Evolutionary conservation across 2,329 filamentous ascomycete species (phyloP), one percentile per base, ranked within the genome.

Genomic region (Penicillium sp.): DNA sequence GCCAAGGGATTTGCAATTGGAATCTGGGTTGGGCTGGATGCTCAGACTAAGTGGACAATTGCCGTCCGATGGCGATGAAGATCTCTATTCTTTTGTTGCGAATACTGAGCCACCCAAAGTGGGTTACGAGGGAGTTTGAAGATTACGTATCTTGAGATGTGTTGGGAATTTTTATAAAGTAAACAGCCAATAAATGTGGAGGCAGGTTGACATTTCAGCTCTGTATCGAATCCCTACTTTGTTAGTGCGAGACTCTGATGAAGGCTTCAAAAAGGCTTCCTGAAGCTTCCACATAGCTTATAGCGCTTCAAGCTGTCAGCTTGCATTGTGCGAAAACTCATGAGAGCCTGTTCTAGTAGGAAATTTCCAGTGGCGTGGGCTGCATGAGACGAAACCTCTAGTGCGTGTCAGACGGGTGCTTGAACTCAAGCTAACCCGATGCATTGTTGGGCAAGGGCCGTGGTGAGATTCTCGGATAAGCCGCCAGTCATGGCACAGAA

Each of bases 91-190:
- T 1, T 44, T 49, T 10, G 32, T 54, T 18, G 45, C 46, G 5
- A 44, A 50, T n/a, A 24, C 40, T 10, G 22, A 6, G 8, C 29
- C 86, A 86, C 73, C 58, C 65, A 55, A 66, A 13, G 18, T 14
- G 11, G 14, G 31, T 21, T n/a, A 10, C 2, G 47, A 36, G 3
- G 16, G 14, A 8, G 16, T n/a, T n/a, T 43, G 43, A 31, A 1
- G n/a, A 5, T 36, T 5, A 36, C 6, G 14, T 4, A 36, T 36
- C 6, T n/a, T 4, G 34, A n/a, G 34, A 7, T 13, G n/a, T 36
- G 13, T 13, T n/a, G 24, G 8, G 5, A 6, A 8, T 27, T 27
- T 5, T 27, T 27, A 6, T 27, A 27, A 6, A 5, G 24, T 27
- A 27, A 27, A 27, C 7, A 34, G 13, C 11, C 31, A 34, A 34